Conservation (phyloP, 1,284 basidiomycete genomes). For the Ceratobasidium sp. region DNA sequence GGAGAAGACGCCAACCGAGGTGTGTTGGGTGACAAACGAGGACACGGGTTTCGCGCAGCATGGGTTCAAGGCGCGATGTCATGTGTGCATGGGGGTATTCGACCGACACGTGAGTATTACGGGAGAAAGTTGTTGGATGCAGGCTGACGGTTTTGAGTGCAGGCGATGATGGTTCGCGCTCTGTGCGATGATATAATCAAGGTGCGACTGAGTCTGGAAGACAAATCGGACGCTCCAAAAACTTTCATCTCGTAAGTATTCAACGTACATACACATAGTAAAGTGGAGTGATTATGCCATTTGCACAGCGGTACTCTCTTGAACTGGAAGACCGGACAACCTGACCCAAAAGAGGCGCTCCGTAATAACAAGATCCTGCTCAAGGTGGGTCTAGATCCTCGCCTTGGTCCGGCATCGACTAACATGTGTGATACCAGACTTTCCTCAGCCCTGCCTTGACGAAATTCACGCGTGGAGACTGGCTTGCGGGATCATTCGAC, state of each 20-base stretch:
- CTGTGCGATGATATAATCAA: constrained; percentile 38
- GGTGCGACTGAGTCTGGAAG: constrained; percentile 16
- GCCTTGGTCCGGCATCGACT: background rate
- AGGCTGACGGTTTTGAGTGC: background rate
- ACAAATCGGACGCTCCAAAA: constrained; percentile 3
- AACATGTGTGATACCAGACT: constrained; percentile 1
- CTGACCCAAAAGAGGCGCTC: background rate
- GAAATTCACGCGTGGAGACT: constrained; percentile 41
- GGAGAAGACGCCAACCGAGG: constrained; percentile 21
- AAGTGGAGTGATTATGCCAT: background rate
- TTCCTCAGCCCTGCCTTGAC: constrained; percentile 32
- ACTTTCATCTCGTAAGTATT: constrained; percentile 25
- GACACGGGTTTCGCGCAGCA: constrained; percentile 45
- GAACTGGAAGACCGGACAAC: constrained; percentile 31
- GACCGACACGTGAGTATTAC: constrained; percentile 17
- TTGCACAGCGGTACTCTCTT: constrained; percentile 32
- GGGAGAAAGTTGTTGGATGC: background rate
- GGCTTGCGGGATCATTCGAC: constrained; percentile 37
- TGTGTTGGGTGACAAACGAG: constrained; percentile 43
- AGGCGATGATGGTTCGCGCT: constrained; percentile 38
- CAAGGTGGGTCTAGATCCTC: background rate
- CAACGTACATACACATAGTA: constrained; percentile 12
- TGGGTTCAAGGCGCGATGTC: constrained; percentile 41
- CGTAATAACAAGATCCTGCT: constrained; percentile 28
- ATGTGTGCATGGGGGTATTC: constrained; percentile 37